Evolutionary conservation across 2,329 filamentous ascomycete genomes (phyloP).

Genomic region (Ophiocordyceps camponoti-saundersi): DNA sequence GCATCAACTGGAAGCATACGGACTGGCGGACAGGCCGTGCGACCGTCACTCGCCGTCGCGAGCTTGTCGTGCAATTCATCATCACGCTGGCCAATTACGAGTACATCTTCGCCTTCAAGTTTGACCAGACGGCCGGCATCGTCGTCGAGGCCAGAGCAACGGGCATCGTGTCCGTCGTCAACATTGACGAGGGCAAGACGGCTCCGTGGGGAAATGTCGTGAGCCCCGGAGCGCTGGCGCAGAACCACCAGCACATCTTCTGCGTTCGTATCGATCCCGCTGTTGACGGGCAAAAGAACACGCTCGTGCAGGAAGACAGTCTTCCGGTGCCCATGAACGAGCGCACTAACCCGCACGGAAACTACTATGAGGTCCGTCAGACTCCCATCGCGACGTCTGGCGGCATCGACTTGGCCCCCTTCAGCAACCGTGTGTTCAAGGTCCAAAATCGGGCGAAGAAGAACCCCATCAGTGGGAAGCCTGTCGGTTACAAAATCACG

Average conservation of each 20-base stretch:
- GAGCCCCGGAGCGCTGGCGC: constrained; percentile 39
- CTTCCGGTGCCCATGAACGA: constrained; percentile 23
- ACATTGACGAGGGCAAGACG: constrained; percentile 35
- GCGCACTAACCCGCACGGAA: constrained; percentile 30
- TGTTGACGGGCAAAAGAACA: constrained; percentile 41
- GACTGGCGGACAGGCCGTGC: constrained; percentile 40
- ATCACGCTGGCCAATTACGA: constrained; percentile 48
- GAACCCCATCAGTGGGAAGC: constrained; percentile 26
- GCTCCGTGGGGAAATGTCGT: constrained; percentile 44
- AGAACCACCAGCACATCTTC: constrained; percentile 54
- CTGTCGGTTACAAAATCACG: constrained; percentile 30
- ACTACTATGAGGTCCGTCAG: constrained; percentile 23
- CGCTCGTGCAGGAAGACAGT: constrained; percentile 25
- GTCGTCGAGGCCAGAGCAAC: constrained; percentile 15
- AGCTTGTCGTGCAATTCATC: constrained; percentile 43
- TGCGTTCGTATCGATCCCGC: constrained; percentile 43
- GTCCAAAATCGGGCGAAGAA: constrained; percentile 25
- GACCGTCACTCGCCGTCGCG: constrained; percentile 34
- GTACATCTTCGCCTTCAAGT: constrained; percentile 25
- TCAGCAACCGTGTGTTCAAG: constrained; percentile 31
- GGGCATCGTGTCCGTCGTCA: constrained; percentile 25
- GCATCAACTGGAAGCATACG: constrained; percentile 44
- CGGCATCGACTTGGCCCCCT: constrained; percentile 30
- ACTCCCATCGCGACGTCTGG: constrained; percentile 24
- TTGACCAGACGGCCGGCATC: constrained; percentile 33